Percentiles rank a stretch among this genome's conserved stretches.
These are phyloP conservation scores for Fraxinus greggii DNA, from an alignment of 305 asterid genomes.

Conservation along the genomic window DNA sequence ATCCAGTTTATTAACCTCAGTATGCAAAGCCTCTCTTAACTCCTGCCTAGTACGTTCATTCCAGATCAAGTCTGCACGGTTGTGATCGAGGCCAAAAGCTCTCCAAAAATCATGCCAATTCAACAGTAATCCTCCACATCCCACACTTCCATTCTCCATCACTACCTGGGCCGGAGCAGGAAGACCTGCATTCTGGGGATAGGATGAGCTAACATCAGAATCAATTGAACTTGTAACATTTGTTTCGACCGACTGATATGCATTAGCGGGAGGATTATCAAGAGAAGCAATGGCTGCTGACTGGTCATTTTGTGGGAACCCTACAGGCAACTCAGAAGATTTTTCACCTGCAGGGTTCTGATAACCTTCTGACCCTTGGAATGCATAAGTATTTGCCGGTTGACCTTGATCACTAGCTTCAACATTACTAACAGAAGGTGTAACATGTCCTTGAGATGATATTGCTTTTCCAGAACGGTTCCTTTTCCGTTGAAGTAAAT, in stretches of 20 bases:
- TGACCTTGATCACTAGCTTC: slow-evolving; percentile 55
- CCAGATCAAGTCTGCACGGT: slow-evolving; percentile 98
- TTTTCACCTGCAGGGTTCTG: slow-evolving; percentile 48
- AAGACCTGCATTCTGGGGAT: slow-evolving; percentile 52
- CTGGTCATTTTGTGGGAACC: slow-evolving; percentile 45
- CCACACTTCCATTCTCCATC: slow-evolving; percentile 76
- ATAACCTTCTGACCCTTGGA: slow-evolving; percentile 48
- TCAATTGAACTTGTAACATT: slow-evolving; percentile 42
- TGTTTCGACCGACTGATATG: slow-evolving; percentile 47
- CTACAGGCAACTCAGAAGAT: slow-evolving; percentile 42
- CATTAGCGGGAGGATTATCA: slow-evolving; percentile 38
- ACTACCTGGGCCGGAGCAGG: slow-evolving; percentile 98
- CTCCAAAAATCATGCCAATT: slow-evolving; percentile 99
- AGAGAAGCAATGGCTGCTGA: slow-evolving; percentile 42
- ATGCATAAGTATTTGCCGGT: slow-evolving; percentile 41
- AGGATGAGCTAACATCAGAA: slow-evolving; percentile 47
- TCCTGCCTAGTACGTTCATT: slow-evolving; percentile 99
- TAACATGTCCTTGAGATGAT: slow-evolving; percentile 53
- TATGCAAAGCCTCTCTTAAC: slow-evolving; percentile 85
- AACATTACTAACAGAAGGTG: slow-evolving; percentile 47
- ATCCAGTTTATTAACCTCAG: slow-evolving; percentile 95
- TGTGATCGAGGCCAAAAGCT: slow-evolving; percentile 94
- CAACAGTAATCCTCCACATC: slow-evolving; percentile 92
- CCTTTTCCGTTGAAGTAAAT: slow-evolving; percentile 84
- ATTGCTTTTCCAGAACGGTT: slow-evolving; percentile 68